phyloP scores from a whole-genome alignment of 2,329 filamentous ascomycete species.

The Aspergillus cejpii region DNA sequence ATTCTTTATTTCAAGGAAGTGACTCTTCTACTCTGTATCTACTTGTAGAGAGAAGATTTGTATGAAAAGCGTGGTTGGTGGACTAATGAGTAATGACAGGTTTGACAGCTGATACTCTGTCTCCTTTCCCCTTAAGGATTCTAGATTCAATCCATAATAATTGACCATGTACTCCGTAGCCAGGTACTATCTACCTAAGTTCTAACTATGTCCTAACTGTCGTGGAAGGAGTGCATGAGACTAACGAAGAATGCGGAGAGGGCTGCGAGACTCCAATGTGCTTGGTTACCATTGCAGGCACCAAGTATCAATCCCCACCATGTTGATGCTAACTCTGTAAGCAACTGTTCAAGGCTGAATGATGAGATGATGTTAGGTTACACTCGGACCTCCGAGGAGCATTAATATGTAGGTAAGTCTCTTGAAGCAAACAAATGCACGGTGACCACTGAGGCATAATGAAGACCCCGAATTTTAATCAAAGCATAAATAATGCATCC shows the following conservation, averaged over 20 bases:
- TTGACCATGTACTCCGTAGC: conserved; percentile 2
- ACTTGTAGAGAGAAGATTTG: too few relatives aligned
- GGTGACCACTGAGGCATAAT: too few relatives aligned
- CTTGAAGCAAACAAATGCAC: not conserved
- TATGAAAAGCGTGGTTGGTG: too few relatives aligned
- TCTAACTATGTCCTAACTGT: too few relatives aligned
- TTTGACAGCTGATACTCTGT: not conserved
- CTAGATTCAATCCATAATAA: not conserved
- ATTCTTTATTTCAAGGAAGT: too few relatives aligned
- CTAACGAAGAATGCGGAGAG: not conserved
- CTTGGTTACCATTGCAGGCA: not conserved
- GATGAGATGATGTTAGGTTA: not conserved
- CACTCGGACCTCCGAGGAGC: not conserved
- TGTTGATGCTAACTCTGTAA: not conserved
- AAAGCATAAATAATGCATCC: too few relatives aligned
- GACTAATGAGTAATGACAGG: too few relatives aligned
- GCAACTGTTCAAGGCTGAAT: too few relatives aligned
- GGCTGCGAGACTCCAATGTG: not conserved
- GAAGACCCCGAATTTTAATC: too few relatives aligned
- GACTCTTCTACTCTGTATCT: too few relatives aligned
- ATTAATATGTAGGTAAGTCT: too few relatives aligned
- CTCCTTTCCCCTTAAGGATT: not conserved
- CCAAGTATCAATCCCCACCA: not conserved
- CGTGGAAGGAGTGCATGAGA: not conserved
- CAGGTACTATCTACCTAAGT: too few relatives aligned